Evolutionary conservation across 441 rosid genomes (phyloP).

Genomic region (Sinapis alba): DNA sequence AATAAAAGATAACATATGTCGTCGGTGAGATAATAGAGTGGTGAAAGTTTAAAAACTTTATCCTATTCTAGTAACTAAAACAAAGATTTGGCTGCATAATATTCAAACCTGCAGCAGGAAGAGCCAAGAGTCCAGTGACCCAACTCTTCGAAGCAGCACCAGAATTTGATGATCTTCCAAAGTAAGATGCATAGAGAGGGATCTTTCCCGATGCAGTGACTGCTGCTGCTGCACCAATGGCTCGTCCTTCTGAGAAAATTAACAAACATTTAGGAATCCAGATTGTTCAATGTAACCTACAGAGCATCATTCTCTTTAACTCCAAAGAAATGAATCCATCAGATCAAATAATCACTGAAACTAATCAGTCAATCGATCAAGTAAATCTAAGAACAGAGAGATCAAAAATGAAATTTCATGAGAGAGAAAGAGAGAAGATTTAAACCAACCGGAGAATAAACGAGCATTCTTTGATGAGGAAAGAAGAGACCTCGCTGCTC

Average conservation of each 20-base stretch:
- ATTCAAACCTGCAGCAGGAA: constrained; percentile 30
- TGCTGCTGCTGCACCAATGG: constrained; percentile 72
- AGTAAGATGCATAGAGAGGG: constrained; percentile 57
- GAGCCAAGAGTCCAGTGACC: constrained; percentile 61
- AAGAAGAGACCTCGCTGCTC: constrained; percentile 74
- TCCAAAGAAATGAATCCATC: not conserved
- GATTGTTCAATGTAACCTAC: not conserved
- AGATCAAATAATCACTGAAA: not conserved
- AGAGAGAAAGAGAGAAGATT: not conserved
- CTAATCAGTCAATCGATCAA: not conserved
- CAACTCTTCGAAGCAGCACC: constrained; percentile 57
- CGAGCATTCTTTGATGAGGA: constrained; percentile 69
- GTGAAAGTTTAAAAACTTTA: not conserved
- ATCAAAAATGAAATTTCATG: not conserved
- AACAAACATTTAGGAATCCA: not conserved
- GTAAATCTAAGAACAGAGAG: not conserved
- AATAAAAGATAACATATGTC: not conserved
- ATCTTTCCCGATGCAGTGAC: constrained; percentile 64
- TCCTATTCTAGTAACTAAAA: not conserved
- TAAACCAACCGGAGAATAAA: constrained; percentile 64
- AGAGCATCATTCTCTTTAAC: not conserved
- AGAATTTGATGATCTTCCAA: constrained; percentile 54
- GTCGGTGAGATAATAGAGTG: no score
- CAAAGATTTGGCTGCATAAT: not conserved
- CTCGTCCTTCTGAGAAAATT: constrained; percentile 59